These are phyloP conservation scores for Pichia sp. DNA, from an alignment of 1,139 yeast species.

Conservation along the genomic window DNA sequence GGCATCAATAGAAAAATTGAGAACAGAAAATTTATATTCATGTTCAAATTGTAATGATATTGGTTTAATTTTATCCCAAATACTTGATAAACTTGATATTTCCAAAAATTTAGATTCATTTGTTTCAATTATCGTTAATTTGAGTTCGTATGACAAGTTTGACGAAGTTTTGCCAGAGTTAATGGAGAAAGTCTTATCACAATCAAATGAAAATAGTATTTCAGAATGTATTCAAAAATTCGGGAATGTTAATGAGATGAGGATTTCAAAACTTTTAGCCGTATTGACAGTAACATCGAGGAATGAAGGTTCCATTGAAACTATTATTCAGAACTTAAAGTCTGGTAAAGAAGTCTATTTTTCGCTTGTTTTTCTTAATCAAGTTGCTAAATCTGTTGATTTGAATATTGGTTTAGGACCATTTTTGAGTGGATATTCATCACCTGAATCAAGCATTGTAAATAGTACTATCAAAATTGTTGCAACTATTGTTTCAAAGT, in stretches of 20 bases:
- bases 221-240: slow-evolving; percentile 10
- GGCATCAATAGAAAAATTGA: slow-evolving; percentile 7
- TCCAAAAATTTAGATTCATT: slow-evolving; percentile 8
- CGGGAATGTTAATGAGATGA: slow-evolving; percentile 20
- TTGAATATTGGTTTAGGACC: slow-evolving; percentile 30
- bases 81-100: slow-evolving; percentile 2
- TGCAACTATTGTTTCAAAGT: slow-evolving; percentile 43
- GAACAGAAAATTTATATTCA: slow-evolving; percentile 13
- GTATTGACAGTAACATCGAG: slow-evolving; percentile 34
- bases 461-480: slow-evolving; percentile 47
- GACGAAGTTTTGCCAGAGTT: slow-evolving; percentile 18
- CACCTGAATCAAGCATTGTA: slow-evolving; percentile 36
- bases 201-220: slow-evolving; percentile 11
- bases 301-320: slow-evolving; percentile 30
- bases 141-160: slow-evolving; percentile 10
- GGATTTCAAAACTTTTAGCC: slow-evolving; percentile 36
- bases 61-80: slow-evolving; percentile 14
- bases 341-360: slow-evolving; percentile 26
- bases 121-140: slow-evolving; percentile 9
- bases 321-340: slow-evolving; percentile 32
- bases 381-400: slow-evolving; percentile 35
- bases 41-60: slow-evolving; percentile 11
- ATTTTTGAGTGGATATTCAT: slow-evolving; percentile 31
- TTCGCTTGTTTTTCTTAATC: slow-evolving; percentile 41
- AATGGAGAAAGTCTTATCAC: slow-evolving; percentile 16